Evolutionary conservation across 2,329 filamentous ascomycete genomes (phyloP).

Genomic region (Fusarium sp.): DNA sequence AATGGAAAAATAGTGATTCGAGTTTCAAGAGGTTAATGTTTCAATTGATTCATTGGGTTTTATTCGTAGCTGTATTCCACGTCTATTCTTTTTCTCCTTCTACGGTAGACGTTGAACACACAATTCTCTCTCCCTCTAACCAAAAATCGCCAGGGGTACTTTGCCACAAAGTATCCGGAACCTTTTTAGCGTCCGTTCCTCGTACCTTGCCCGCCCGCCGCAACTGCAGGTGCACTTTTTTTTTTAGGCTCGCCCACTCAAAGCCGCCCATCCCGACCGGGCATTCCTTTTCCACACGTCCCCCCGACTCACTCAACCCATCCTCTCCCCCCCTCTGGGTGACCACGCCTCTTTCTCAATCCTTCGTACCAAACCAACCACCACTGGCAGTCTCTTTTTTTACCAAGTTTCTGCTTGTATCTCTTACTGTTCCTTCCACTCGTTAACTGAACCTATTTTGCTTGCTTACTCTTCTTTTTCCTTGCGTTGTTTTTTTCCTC

Average conservation of each 20-base stretch:
- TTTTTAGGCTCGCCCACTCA: constrained; percentile 17
- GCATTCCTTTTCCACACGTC: constrained; percentile 9
- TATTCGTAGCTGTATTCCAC: neutral
- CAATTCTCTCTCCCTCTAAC: too few species aligned
- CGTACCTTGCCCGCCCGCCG: constrained; percentile 11
- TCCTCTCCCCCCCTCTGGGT: constrained; percentile 15
- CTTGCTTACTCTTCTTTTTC: constrained; percentile 7
- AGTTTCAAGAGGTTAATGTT: neutral
- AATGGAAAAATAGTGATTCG: neutral
- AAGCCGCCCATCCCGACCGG: constrained; percentile 36
- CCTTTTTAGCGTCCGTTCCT: constrained; percentile 11
- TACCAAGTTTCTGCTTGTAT: constrained; percentile 20
- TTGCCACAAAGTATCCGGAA: constrained; percentile 27
- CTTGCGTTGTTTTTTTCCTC: constrained; percentile 2
- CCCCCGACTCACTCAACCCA: constrained; percentile 7
- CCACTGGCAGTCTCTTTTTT: constrained; percentile 21
- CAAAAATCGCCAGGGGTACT: constrained; percentile 23
- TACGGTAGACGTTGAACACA: neutral
- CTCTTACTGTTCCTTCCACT: constrained; percentile 30
- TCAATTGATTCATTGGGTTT: neutral
- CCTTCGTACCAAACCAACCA: constrained; percentile 25
- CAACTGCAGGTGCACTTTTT: constrained; percentile 26
- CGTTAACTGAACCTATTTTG: constrained; percentile 20
- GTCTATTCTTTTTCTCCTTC: neutral
- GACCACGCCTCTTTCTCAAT: constrained; percentile 20